phyloP scores from a whole-genome alignment of 768 basidiomycete species.

The Leccinum sublutescens region DNA sequence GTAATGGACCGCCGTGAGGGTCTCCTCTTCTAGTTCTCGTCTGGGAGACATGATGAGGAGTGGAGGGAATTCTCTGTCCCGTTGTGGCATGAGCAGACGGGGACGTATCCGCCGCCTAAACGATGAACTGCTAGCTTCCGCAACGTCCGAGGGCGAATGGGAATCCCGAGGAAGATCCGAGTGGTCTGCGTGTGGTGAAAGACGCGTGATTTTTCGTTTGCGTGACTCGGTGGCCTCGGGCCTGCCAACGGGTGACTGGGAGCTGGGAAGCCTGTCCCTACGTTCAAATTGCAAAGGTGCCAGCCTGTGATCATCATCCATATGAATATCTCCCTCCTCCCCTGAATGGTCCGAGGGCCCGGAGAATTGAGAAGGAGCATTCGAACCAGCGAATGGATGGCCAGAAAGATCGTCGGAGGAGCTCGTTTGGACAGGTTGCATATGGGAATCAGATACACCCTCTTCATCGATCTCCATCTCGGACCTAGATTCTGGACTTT shows the following conservation, averaged over 20 bases:
- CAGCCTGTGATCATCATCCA: neutral
- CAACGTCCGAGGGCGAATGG: neutral
- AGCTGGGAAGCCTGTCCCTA: neutral
- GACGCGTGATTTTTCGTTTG: conserved; percentile 21
- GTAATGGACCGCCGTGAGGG: neutral
- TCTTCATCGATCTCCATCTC: conserved; percentile 16
- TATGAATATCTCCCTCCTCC: neutral
- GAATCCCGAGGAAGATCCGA: neutral
- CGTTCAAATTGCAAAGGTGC: neutral
- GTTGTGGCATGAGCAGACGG: conserved; percentile 1
- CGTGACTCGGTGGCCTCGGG: neutral
- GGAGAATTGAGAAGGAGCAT: neutral
- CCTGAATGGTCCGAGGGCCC: neutral
- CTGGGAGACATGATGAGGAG: conserved; percentile 21
- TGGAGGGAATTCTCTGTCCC: conserved; percentile 21
- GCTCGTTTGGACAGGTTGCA: neutral
- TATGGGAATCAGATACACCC: neutral
- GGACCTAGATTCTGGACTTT: neutral
- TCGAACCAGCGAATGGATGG: neutral
- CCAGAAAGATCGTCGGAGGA: neutral
- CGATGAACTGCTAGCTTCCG: neutral
- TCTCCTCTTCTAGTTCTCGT: conserved; percentile 6
- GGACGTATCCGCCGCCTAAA: conserved; percentile 6
- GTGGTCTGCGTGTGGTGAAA: neutral
- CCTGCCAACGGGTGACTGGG: neutral